Base-by-base conservation (phyloP, 139 green algal genomes). In the Chlamydomonas sphaeroides region DNA sequence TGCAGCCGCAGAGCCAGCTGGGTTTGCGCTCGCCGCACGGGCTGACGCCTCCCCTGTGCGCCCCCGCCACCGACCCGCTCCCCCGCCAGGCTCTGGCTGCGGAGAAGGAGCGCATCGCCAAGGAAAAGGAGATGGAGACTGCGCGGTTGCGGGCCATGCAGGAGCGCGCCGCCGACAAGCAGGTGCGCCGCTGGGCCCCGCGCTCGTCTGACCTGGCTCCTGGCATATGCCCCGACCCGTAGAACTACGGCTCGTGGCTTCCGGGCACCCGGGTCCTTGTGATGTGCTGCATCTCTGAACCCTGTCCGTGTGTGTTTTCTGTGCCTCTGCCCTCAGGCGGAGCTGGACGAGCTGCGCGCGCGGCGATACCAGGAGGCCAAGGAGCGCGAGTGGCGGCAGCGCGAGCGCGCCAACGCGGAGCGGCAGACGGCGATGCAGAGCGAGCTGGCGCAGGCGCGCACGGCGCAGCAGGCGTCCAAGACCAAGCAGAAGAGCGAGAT, bases 301-400 rank as follows among this genome's bases (percentile, higher is more conserved):
- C n/a, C n/a, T n/a, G n/a, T n/a, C n/a, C n/a, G n/a, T n/a, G n/a
- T n/a, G n/a, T n/a, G n/a, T n/a, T n/a, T n/a, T n/a, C n/a, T n/a
- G n/a, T n/a, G n/a, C n/a, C n/a, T n/a, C n/a, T n/a, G n/a, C n/a
- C n/a, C n/a, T n/a, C n/a, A n/a, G 75, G 89, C 92, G 15, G 93
- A 97, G 84, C 84, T 95, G 41, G 95, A 98, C 69, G 94, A 97
- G 92, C 88, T 98, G 74, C 91, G 95, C 1, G 95, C 95, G 3
- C 82, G 90, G 51, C 88, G 94, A 33, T 92, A 89, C 32, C 86
- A 89, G 83, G 91, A 96, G 78, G 88, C 85, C 8, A 91, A 93
- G 80, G 95, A 98, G 79, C 85, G 93, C 1, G 93, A 96, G 75
- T 97, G 92, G 92, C 89, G 95, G 21, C 62, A 76, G 25, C 94